Evolutionary conservation across 2,329 filamentous ascomycete species (phyloP).

Genomic region (Talaromyces atroroseus): DNA sequence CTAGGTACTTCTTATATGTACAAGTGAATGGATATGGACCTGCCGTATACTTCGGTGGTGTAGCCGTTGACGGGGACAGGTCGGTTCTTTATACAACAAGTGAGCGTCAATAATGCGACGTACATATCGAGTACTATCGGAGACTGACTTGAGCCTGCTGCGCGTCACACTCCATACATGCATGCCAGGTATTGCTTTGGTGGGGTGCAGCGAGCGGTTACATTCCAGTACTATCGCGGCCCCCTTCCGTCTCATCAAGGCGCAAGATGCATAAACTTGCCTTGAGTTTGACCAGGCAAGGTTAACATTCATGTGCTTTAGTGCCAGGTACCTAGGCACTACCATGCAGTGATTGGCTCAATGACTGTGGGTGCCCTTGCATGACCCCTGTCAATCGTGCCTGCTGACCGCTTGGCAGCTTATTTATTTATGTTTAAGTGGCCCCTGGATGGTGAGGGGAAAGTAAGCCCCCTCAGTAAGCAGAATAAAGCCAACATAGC

Average conservation of each 20-base stretch:
- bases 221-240: constrained; percentile 4
- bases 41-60: neutral
- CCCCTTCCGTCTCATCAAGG: neutral
- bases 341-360: neutral
- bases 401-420: neutral
- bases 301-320: constrained; percentile 3
- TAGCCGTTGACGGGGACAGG: neutral
- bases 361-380: neutral
- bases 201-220: neutral
- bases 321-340: constrained; percentile 8
- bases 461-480: too few species aligned
- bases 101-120: neutral
- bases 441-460: neutral
- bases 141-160: neutral
- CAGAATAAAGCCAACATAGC: too few species aligned
- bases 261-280: neutral
- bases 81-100: neutral
- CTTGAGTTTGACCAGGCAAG: neutral
- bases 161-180: neutral
- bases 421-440: neutral
- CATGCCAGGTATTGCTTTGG: constrained; percentile 1
- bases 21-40: neutral
- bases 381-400: neutral
- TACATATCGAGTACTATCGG: too few species aligned
- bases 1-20: neutral